phyloP scores from a whole-genome alignment of 441 rosid genomes.

The Mallotus repandus region DNA sequence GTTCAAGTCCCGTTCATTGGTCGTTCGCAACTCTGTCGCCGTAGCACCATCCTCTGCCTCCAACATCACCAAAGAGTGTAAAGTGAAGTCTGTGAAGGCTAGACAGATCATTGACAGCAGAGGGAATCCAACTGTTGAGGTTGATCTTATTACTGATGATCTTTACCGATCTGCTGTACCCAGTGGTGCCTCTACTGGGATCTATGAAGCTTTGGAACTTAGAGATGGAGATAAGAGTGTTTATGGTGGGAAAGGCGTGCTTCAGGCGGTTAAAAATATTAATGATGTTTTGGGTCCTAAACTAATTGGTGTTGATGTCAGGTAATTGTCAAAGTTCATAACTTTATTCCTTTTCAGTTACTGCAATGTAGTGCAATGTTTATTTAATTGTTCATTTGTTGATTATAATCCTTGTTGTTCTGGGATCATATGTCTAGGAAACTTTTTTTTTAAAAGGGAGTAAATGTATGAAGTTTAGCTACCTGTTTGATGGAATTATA shows the following conservation, averaged over 20 bases:
- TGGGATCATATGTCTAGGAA: too few species aligned
- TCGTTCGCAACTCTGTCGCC: slow-evolving; percentile 56
- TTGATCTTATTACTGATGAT: slow-evolving; percentile 69
- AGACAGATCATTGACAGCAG: slow-evolving; percentile 97
- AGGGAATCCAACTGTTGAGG: slow-evolving; percentile 95
- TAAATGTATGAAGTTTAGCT: not conserved
- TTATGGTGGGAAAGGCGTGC: slow-evolving; percentile 93
- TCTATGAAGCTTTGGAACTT: slow-evolving; percentile 91
- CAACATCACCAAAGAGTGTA: slow-evolving; percentile 35
- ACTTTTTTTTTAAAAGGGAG: not conserved
- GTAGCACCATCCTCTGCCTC: slow-evolving; percentile 33
- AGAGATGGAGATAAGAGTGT: slow-evolving; percentile 80
- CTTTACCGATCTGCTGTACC: slow-evolving; percentile 92
- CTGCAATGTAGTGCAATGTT: too few species aligned
- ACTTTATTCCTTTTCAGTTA: not conserved
- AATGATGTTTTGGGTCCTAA: slow-evolving; percentile 71
- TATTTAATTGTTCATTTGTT: not conserved
- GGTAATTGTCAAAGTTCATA: slow-evolving; percentile 35
- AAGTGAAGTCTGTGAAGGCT: slow-evolving; percentile 74
- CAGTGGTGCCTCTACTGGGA: slow-evolving; percentile 95
- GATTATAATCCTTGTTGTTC: not conserved
- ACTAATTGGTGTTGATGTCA: slow-evolving; percentile 85
- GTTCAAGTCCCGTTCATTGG: slow-evolving; percentile 34
- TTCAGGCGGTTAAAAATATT: slow-evolving; percentile 66
- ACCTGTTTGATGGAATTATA: not conserved